Conservation (phyloP, 441 rosid genomes). For the Flueggea neowawraea region DNA sequence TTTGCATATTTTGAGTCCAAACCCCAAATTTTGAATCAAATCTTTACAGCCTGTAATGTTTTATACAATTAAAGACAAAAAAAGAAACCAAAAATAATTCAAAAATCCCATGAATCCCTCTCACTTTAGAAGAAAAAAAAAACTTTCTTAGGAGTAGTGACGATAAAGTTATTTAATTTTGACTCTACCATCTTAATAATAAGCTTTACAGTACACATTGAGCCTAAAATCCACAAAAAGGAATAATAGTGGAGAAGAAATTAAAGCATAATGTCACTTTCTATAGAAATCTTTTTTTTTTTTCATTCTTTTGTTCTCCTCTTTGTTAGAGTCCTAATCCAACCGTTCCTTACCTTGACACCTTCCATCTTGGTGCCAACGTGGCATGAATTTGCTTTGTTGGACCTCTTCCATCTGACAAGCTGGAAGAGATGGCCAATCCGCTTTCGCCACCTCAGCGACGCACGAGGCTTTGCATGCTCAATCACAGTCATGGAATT, state of each 20-base stretch:
- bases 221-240: slow-evolving; percentile 21
- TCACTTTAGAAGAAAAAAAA: slow-evolving; percentile 9
- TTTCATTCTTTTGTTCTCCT: slow-evolving; percentile 39
- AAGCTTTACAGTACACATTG: slow-evolving; percentile 24
- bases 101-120: not conserved
- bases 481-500: slow-evolving; percentile 53
- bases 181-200: slow-evolving; percentile 40
- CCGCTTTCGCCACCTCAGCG: slow-evolving; percentile 85
- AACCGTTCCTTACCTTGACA: slow-evolving; percentile 68
- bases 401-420: slow-evolving; percentile 71
- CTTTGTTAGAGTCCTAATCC: slow-evolving; percentile 83
- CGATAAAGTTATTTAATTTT: slow-evolving; percentile 42
- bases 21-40: slow-evolving; percentile 8
- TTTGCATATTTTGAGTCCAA: slow-evolving; percentile 1
- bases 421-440: slow-evolving; percentile 83
- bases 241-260: slow-evolving; percentile 12
- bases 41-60: slow-evolving; percentile 20
- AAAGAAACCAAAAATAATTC: slow-evolving; percentile 10
- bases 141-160: slow-evolving; percentile 26
- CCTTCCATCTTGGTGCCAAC: slow-evolving; percentile 72
- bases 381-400: slow-evolving; percentile 56
- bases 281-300: slow-evolving; percentile 16
- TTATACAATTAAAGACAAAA: slow-evolving; percentile 2
- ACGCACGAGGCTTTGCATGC: slow-evolving; percentile 49
- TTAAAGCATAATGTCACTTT: slow-evolving; percentile 5